Evolutionary conservation across 805 yeast species (phyloP), one percentile per base, ranked within the genome.

Genomic region (Starmerella cellae): DNA sequence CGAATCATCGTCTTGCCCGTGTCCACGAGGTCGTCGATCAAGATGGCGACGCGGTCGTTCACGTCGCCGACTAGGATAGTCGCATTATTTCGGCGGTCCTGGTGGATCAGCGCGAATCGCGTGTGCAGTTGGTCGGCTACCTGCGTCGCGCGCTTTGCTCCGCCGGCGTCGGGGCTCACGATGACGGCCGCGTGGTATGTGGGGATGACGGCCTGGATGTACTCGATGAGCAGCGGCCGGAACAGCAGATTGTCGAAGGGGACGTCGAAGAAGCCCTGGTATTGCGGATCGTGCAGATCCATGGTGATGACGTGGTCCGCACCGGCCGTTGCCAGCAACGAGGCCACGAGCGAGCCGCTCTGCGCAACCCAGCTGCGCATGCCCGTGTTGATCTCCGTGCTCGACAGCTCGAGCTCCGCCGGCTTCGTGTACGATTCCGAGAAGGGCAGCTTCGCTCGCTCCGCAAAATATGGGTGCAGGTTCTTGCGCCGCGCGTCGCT

Each of bases 101-200:
- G 91, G 63, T 91, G 97, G 50, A 91, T 85, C 61, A 91, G 68
- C 0, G 99, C 98, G 66, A 91, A 87, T 21, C 85, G 73, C 66
- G 91, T 73, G 17, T 83, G 85, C 44, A 91, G 64, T 1, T 81
- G 73, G 63, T 91, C 99, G 1, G 98, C 98, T 47, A 91, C 73
- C 1, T 88, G 79, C 1, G 95, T 82, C 26, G 98, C 96, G 51
- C 98, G 68, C 61, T 91, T 91, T 38, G 98, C 99, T 48, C 99
- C 99, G 57, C 99, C 99, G 19, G 96, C 91, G 63, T 91, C 99
- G 0, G 99, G 99, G 1, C 95, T 84, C 27, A 91, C 96, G 53
- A 91, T 76, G 6, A 91, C 94, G 33, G 88, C 81, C 32, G 85
- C 79, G 51, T 74, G 74, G 58, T 77, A 83, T 48, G 82, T 63